Conservation (phyloP, 1,284 basidiomycete species). For the Rhodotorula sp. region DNA sequence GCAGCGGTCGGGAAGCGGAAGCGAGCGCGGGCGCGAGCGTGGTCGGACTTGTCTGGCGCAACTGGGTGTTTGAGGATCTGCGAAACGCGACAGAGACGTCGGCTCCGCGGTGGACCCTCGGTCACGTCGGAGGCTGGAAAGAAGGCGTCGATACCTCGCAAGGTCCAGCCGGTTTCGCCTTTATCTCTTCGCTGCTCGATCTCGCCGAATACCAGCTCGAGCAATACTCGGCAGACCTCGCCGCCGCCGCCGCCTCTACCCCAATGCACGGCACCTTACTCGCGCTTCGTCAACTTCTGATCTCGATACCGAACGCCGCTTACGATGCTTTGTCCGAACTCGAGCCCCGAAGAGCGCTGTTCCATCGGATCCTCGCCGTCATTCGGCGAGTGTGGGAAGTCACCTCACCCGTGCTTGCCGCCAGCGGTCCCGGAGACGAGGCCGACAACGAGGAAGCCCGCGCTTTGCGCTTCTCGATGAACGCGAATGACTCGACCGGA, state of each 20-base stretch:
- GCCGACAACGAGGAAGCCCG: slow-evolving; percentile 25
- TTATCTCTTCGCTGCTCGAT: slow-evolving; percentile 36
- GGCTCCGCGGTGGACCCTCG: slow-evolving; percentile 29
- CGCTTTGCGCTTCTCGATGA: not conserved
- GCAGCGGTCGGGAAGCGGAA: slow-evolving; percentile 39
- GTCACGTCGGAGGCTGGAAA: slow-evolving; percentile 31
- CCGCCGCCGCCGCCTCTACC: slow-evolving; percentile 42
- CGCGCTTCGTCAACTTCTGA: slow-evolving; percentile 47
- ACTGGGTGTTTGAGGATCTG: slow-evolving; percentile 41
- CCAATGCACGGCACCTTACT: slow-evolving; percentile 49
- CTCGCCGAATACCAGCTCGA: slow-evolving; percentile 38
- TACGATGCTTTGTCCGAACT: slow-evolving; percentile 16
- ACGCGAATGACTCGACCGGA: not conserved
- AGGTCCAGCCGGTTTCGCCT: slow-evolving; percentile 22
- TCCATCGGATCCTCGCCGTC: slow-evolving; percentile 39
- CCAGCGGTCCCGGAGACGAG: slow-evolving; percentile 42
- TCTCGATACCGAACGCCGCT: slow-evolving; percentile 26
- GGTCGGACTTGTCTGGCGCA: slow-evolving; percentile 43
- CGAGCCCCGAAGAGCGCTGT: slow-evolving; percentile 37
- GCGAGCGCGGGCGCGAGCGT: slow-evolving; percentile 43
- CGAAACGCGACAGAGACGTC: slow-evolving; percentile 3
- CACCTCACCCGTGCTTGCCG: slow-evolving; percentile 47
- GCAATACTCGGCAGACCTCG: slow-evolving; percentile 40
- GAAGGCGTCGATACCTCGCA: slow-evolving; percentile 3
- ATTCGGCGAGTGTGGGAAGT: slow-evolving; percentile 48